Percentiles rank a stretch among this genome's conserved stretches.
phyloP scores from a whole-genome alignment of 495 filamentous ascomycete genomes.

The Xylaria longipes region DNA sequence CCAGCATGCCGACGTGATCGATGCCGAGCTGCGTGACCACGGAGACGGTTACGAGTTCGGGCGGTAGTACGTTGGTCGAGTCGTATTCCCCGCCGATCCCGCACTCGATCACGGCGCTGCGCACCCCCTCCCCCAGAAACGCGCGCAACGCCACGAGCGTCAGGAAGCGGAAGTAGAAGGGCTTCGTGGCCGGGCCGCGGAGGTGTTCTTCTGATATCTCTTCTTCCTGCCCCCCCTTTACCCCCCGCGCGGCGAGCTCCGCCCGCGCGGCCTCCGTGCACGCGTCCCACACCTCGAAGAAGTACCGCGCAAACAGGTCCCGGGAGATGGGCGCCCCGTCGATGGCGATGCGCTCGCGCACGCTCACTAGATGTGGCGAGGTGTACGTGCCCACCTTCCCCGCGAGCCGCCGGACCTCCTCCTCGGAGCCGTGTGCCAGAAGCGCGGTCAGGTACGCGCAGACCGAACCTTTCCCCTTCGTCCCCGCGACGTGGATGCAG shows the following conservation, averaged over 20 bases:
- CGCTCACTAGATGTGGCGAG: conserved; percentile 65
- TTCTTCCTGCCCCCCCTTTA: background rate
- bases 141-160: conserved; percentile 53
- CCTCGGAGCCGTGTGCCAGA: conserved; percentile 33
- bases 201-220: conserved; percentile 23
- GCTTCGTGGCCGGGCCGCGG: conserved; percentile 49
- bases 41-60: conserved; percentile 41
- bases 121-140: conserved; percentile 51
- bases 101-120: conserved; percentile 53
- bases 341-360: conserved; percentile 71
- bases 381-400: conserved; percentile 68
- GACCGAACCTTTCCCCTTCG: conserved; percentile 67
- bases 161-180: conserved; percentile 65
- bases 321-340: conserved; percentile 58
- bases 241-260: conserved; percentile 42
- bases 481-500: conserved; percentile 66
- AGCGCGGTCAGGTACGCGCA: conserved; percentile 55
- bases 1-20: conserved; percentile 59
- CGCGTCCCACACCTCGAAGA: conserved; percentile 71
- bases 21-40: conserved; percentile 56
- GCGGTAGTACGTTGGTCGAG: conserved; percentile 53
- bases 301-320: conserved; percentile 62
- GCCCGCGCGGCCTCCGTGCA: conserved; percentile 49
- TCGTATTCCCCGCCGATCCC: conserved; percentile 61
- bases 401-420: background rate